Percentiles rank a stretch among this genome's conserved stretches.
These are phyloP conservation scores for Rubroboletus satanas DNA, from an alignment of 768 basidiomycete species.

Conservation along the genomic window DNA sequence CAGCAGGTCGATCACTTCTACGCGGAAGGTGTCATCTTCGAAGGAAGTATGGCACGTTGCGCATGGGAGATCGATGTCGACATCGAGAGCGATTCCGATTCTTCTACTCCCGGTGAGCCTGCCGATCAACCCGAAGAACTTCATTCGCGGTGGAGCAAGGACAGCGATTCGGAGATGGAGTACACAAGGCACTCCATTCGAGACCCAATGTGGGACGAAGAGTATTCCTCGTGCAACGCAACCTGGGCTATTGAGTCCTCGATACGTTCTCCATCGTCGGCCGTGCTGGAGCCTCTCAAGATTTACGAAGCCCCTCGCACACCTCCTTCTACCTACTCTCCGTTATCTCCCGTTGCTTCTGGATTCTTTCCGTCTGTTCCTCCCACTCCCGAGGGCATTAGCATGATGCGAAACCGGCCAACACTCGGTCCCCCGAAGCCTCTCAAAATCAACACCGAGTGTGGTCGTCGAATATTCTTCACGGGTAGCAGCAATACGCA, in stretches of 20 bases:
- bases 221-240: constrained; percentile 45
- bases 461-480: constrained; percentile 34
- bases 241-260: constrained; percentile 56
- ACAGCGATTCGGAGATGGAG: constrained; percentile 36
- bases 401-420: constrained; percentile 38
- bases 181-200: constrained; percentile 27
- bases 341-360: constrained; percentile 37
- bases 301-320: constrained; percentile 47
- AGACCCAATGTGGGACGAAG: constrained; percentile 33
- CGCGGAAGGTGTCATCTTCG: constrained; percentile 69
- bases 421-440: constrained; percentile 36
- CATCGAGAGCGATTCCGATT: constrained; percentile 58
- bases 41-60: constrained; percentile 76
- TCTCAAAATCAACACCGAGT: constrained; percentile 59
- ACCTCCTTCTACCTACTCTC: constrained; percentile 51
- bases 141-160: constrained; percentile 61
- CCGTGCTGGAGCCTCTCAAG: constrained; percentile 34
- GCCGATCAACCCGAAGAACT: constrained; percentile 38
- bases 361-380: constrained; percentile 47
- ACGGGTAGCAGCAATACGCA: constrained; percentile 43
- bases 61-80: constrained; percentile 74
- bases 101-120: constrained; percentile 44
- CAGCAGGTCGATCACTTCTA: constrained; percentile 63
- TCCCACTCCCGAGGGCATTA: constrained; percentile 53
- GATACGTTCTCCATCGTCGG: constrained; percentile 43